These are phyloP conservation scores for Cubamyces lactineus DNA, from an alignment of 768 basidiomycete genomes.

Conservation along the genomic window DNA sequence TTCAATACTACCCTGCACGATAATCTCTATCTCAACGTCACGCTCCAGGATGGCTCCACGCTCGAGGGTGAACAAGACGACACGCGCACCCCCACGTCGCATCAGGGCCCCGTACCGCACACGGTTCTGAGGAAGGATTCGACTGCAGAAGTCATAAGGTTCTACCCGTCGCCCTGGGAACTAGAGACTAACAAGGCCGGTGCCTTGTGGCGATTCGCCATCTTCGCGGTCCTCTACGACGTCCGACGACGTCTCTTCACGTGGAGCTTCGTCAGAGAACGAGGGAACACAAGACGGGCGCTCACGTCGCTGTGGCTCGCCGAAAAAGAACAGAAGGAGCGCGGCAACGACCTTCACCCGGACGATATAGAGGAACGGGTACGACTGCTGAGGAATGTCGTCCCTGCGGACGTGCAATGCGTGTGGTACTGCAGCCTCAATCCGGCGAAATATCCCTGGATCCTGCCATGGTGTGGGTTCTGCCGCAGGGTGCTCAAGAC, in stretches of 20 bases:
- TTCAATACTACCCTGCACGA: background rate
- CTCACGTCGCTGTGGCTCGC: conserved; percentile 2
- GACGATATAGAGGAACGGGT: background rate
- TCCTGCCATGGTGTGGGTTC: background rate
- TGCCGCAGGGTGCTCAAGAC: background rate
- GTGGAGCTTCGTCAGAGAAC: conserved; percentile 37
- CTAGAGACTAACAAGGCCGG: conserved; percentile 29
- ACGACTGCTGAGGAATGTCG: background rate
- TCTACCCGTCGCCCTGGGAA: conserved; percentile 32
- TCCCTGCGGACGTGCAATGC: conserved; percentile 2
- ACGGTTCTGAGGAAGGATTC: conserved; percentile 1
- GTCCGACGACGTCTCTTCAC: conserved; percentile 33
- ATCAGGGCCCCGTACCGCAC: background rate
- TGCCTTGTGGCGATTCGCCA: conserved; percentile 39
- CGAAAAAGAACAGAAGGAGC: background rate
- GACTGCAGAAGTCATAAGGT: conserved; percentile 31
- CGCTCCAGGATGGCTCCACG: background rate
- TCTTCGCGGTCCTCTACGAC: conserved; percentile 27
- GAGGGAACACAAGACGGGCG: conserved; percentile 22
- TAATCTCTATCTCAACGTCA: background rate
- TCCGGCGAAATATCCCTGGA: background rate
- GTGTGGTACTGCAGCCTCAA: background rate
- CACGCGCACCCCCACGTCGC: background rate
- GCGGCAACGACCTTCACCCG: background rate
- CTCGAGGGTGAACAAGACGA: background rate